Evolutionary conservation across 768 basidiomycete genomes (phyloP).

Genomic region (Macrolepiota albuminosa): DNA sequence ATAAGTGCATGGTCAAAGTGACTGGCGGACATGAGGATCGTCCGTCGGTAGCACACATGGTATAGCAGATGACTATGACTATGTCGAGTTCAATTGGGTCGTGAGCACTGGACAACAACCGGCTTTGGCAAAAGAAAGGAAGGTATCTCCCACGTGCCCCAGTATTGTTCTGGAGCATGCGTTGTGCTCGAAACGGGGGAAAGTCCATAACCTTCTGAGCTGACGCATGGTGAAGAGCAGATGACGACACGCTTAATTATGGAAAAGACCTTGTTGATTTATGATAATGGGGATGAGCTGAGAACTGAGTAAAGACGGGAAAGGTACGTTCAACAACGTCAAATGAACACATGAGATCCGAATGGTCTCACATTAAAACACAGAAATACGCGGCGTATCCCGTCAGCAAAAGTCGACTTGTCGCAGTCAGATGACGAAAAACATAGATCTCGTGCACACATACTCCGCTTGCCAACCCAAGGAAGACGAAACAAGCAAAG

Average conservation of each 20-base stretch:
- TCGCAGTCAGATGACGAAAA: slow-evolving; percentile 4
- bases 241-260: background rate
- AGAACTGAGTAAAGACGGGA: background rate
- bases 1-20: background rate
- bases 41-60: slow-evolving; percentile 3
- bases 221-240: background rate
- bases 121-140: background rate
- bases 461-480: background rate
- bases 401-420: background rate
- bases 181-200: background rate
- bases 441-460: background rate
- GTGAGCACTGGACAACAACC: background rate
- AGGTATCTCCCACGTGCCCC: background rate
- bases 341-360: background rate
- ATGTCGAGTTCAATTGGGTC: background rate
- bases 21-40: background rate
- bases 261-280: background rate
- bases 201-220: background rate
- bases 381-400: background rate
- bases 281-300: background rate
- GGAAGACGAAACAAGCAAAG: background rate
- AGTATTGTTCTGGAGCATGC: background rate
- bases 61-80: background rate
- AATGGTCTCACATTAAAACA: background rate
- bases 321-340: background rate